These are phyloP conservation scores for Lactarius vividus DNA, from an alignment of 768 basidiomycete species.

Conservation along the genomic window DNA sequence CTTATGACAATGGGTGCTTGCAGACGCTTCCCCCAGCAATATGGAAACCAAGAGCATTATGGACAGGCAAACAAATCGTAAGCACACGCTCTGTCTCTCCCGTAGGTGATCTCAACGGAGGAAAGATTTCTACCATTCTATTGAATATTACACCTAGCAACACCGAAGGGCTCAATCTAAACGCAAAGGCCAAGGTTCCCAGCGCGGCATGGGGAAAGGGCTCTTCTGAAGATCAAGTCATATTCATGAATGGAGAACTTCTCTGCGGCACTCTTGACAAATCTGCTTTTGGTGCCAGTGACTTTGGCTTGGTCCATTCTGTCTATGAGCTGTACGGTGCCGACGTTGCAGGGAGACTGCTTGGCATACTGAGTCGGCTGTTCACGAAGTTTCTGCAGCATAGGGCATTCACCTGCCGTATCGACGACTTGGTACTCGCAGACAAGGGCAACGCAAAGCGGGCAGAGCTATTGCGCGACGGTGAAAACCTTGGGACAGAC, in stretches of 20 bases:
- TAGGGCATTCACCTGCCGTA: conserved; percentile 95
- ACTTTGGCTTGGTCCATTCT: conserved; percentile 96
- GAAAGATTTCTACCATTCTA: conserved; percentile 89
- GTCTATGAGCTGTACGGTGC: conserved; percentile 95
- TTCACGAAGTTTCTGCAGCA: conserved; percentile 98
- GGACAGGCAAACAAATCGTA: conserved; percentile 99
- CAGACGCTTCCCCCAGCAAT: conserved; percentile 86
- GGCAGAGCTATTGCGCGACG: conserved; percentile 61
- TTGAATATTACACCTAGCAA: conserved; percentile 84
- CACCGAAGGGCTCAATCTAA: conserved; percentile 78
- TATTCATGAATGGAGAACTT: conserved; percentile 91
- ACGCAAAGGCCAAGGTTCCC: conserved; percentile 86
- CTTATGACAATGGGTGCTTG: conserved; percentile 55
- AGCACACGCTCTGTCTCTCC: conserved; percentile 31
- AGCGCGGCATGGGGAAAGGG: conserved; percentile 81
- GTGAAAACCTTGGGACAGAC: conserved; percentile 72
- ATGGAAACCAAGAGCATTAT: conserved; percentile 85
- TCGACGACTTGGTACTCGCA: conserved; percentile 95
- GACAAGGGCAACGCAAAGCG: conserved; percentile 73
- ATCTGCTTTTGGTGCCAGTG: conserved; percentile 93
- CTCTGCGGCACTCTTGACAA: conserved; percentile 95
- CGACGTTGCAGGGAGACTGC: conserved; percentile 81
- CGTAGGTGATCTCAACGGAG: not conserved
- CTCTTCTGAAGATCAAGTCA: conserved; percentile 77
- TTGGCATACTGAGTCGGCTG: conserved; percentile 88